Conservation (phyloP, 257 asterid species). For the Nicotiana attenuata region DNA sequence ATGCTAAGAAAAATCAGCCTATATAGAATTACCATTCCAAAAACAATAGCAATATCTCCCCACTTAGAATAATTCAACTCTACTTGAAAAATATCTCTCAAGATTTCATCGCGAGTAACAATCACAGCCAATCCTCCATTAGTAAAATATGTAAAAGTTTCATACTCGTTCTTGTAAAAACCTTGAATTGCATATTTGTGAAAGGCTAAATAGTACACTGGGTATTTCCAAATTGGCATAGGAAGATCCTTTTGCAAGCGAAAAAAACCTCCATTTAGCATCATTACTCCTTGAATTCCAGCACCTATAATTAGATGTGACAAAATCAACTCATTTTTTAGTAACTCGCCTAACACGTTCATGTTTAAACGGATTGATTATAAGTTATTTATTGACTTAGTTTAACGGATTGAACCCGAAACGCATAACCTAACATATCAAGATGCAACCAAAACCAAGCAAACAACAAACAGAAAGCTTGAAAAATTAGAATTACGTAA, state of each 20-base stretch:
- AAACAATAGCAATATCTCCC: slow-evolving; percentile 38
- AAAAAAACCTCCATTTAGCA: slow-evolving; percentile 49
- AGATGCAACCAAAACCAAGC: neutral
- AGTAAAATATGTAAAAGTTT: slow-evolving; percentile 32
- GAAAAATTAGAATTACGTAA: neutral
- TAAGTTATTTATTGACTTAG: neutral
- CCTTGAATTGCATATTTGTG: slow-evolving; percentile 61
- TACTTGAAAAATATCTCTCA: slow-evolving; percentile 46
- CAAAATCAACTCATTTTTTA: neutral
- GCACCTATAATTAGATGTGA: slow-evolving; percentile 31
- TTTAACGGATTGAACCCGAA: neutral
- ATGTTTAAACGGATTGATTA: neutral
- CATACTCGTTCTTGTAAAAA: slow-evolving; percentile 49
- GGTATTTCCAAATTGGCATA: slow-evolving; percentile 46
- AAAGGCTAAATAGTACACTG: slow-evolving; percentile 44
- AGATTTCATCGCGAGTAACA: slow-evolving; percentile 38
- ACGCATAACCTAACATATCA: neutral
- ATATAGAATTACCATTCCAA: slow-evolving; percentile 46
- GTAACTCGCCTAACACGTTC: neutral
- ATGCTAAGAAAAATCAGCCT: slow-evolving; percentile 35
- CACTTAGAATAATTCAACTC: slow-evolving; percentile 52
- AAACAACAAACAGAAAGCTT: neutral
- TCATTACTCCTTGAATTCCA: slow-evolving; percentile 54
- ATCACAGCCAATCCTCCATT: slow-evolving; percentile 19
- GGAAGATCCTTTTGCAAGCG: slow-evolving; percentile 49